Conservation (phyloP, 2,329 filamentous ascomycete species). For the Phoma herbarum region DNA sequence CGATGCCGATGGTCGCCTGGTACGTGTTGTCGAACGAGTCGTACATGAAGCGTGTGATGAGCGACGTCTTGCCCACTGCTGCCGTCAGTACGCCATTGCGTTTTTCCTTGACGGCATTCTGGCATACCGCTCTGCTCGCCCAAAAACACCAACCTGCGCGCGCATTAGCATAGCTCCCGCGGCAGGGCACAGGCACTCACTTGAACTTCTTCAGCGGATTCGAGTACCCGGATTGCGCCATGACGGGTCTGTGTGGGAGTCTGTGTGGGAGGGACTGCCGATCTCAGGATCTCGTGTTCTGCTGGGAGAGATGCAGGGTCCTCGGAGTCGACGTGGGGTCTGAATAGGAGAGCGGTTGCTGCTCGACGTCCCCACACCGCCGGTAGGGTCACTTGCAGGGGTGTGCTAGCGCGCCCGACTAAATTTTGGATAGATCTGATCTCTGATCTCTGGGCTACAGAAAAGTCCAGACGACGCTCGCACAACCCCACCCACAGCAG, state of each 20-base stretch:
- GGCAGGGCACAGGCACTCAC: conserved; percentile 58
- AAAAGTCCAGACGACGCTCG: conserved; percentile 1
- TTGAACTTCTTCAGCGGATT: conserved; percentile 99
- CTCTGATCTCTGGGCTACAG: too few species aligned
- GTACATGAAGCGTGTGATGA: conserved; percentile 99
- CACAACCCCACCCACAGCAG: conserved; percentile 3
- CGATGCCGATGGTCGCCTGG: conserved; percentile 98
- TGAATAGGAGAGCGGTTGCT: conserved; percentile 11
- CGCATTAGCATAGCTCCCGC: conserved; percentile 37
- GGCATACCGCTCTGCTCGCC: conserved; percentile 96
- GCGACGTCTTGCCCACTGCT: conserved; percentile 94
- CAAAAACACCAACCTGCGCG: conserved; percentile 85
- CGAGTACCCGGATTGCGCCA: conserved; percentile 89
- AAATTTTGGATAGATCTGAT: too few species aligned
- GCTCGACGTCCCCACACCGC: conserved; percentile 17
- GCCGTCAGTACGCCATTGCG: neutral
- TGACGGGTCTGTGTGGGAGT: conserved; percentile 56
- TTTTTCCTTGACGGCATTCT: too few species aligned
- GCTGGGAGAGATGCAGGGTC: conserved; percentile 20
- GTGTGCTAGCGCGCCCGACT: conserved; percentile 15
- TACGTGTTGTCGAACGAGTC: conserved; percentile 99
- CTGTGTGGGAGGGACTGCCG: neutral
- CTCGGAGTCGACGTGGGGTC: conserved; percentile 17
- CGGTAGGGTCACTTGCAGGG: conserved; percentile 4
- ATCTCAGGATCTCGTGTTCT: conserved; percentile 7